Conservation (phyloP, 1,139 yeast genomes). For the Scheffersomyces segobiensis region DNA sequence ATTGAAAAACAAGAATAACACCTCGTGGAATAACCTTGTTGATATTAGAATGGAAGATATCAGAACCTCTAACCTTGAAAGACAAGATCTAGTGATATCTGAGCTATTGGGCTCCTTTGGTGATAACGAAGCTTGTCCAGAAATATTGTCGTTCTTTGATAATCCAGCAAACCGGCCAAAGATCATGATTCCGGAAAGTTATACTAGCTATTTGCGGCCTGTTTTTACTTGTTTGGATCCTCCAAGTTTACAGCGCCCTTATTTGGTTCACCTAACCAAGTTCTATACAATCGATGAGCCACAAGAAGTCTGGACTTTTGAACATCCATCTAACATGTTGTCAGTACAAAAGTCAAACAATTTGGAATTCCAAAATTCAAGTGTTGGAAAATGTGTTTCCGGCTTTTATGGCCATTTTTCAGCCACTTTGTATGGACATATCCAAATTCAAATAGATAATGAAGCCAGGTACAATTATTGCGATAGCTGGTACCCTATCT, state of each 20-base stretch:
- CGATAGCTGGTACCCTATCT: conserved; percentile 65
- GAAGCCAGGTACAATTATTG: conserved; percentile 19
- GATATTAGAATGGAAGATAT: conserved; percentile 58
- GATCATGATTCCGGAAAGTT: conserved; percentile 64
- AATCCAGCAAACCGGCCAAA: conserved; percentile 15
- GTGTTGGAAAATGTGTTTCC: conserved; percentile 1
- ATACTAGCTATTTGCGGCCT: conserved; percentile 65
- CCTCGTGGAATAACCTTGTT: conserved; percentile 48
- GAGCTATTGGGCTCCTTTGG: conserved; percentile 91
- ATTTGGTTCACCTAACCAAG: conserved; percentile 60
- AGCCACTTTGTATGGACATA: conserved; percentile 62
- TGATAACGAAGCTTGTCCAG: conserved; percentile 88
- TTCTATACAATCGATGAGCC: conserved; percentile 38
- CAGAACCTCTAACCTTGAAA: conserved; percentile 37
- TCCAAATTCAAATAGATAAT: conserved; percentile 33
- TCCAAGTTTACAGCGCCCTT: conserved; percentile 44
- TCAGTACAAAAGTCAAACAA: conserved; percentile 11
- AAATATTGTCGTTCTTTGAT: conserved; percentile 46
- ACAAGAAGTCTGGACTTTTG: conserved; percentile 54
- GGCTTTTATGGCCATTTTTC: conserved; percentile 76
- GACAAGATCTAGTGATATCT: conserved; percentile 60
- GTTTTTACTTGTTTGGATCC: conserved; percentile 52
- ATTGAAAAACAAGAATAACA: conserved; percentile 41
- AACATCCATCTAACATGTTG: conserved; percentile 37
- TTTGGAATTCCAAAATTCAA: conserved; percentile 8